phyloP scores from a whole-genome alignment of 495 filamentous ascomycete genomes.

The Xylaria palmicola region DNA sequence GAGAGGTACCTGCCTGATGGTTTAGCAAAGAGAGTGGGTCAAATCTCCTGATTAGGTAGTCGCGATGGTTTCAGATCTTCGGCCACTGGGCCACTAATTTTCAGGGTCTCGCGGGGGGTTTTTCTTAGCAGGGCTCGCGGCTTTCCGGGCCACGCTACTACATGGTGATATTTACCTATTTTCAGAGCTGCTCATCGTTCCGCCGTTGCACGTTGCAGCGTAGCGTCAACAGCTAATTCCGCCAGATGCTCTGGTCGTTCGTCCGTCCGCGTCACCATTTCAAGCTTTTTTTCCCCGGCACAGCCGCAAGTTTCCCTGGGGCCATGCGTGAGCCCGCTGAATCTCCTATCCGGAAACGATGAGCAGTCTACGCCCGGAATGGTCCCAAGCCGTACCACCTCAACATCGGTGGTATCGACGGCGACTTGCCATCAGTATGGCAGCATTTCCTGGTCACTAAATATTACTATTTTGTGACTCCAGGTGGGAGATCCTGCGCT shows the following conservation, averaged over 20 bases:
- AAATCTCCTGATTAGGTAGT: neutral
- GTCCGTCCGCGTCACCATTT: no score
- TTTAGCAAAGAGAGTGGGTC: neutral
- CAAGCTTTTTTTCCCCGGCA: no score
- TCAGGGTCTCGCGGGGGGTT: neutral
- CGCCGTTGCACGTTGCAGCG: no score
- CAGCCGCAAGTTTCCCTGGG: no score
- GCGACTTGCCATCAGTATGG: neutral
- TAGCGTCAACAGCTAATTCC: no score
- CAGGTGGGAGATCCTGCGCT: neutral
- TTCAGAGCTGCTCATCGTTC: neutral
- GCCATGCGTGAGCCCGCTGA: neutral
- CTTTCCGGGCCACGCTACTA: no score
- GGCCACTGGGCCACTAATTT: neutral
- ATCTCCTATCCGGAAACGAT: neutral
- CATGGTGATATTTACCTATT: neutral
- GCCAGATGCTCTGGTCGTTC: no score
- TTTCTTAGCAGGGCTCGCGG: no score
- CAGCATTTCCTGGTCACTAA: no score
- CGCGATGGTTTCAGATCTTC: conserved; percentile 12
- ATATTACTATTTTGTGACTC: no score
- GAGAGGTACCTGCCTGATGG: neutral
- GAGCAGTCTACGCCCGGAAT: neutral
- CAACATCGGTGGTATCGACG: neutral
- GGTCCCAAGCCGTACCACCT: neutral